Base-by-base conservation (phyloP, 2,329 filamentous ascomycete genomes). In the Penicillium occitanis region DNA sequence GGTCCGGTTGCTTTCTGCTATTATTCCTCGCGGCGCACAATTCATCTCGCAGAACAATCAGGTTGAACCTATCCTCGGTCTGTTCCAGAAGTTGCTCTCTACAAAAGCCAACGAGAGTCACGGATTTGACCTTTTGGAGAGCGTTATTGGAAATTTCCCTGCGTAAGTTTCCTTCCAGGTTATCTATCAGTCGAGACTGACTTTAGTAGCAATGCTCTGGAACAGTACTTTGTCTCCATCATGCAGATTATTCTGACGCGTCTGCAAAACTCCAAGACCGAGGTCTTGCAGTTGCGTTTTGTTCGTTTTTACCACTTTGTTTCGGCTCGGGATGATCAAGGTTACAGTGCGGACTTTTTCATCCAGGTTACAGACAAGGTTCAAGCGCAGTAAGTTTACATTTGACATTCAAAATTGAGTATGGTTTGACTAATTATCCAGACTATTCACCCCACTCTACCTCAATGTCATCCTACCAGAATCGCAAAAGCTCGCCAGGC, bases 251-350 rank as follows among this genome's bases (percentile, higher is more conserved):
- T 98, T 73, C 90, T 97, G 75, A 91, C 88, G 17, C 84, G 89
- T 44, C 80, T 91, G 67, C 84, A 82, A 82, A 90, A 83, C 80
- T 92, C 80, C 79, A 95, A 86, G 80, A 89, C 93, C 0, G 94
- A 98, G 72, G 90, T 88, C 57, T 91, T 96, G 78, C 91, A 93
- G 72, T 82, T 92, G 64, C 90, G 93, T 63, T 97, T 99, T 76
- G 91, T 93, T 63, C 90, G 93, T 40, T 96, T 99, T 83, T 99
- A 96, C 77, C 94, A 99, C 78, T 88, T 97, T 69, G 86, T 98
- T 64, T 92, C 91, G 35, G 91, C 93, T 19, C 86, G 85, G 68
- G 87, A 90, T 40, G 90, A 95, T 69, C 87, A 88, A 70, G 92
- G 93, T n/a, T 88, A 95, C 66, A 95, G 94, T 58, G 87, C 93